Conservation (phyloP, 805 yeast genomes). For the Komagataella ulmi region DNA sequence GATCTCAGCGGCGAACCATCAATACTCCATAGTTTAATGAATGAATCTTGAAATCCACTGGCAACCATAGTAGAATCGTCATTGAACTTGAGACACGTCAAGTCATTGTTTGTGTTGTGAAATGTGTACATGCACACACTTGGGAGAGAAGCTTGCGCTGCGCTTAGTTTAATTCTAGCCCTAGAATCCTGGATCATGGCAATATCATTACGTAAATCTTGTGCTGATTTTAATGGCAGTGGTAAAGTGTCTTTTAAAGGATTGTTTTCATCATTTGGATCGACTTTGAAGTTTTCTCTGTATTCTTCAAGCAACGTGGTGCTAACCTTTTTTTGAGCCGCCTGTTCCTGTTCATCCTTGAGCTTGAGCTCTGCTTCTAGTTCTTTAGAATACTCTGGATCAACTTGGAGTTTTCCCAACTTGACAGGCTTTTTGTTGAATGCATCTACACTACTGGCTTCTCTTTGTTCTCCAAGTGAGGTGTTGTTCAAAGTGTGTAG, state of each 20-base stretch:
- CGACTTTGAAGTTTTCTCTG: constrained; percentile 40
- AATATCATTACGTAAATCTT: constrained; percentile 71
- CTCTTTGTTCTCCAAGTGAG: constrained; percentile 8
- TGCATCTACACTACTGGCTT: constrained; percentile 24
- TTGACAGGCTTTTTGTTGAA: constrained; percentile 64
- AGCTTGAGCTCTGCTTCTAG: constrained; percentile 72
- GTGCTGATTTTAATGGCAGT: constrained; percentile 68
- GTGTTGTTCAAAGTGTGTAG: constrained; percentile 16
- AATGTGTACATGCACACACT: constrained; percentile 97
- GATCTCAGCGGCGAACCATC: constrained; percentile 79
- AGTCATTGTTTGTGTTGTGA: constrained; percentile 83
- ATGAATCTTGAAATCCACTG: constrained; percentile 90
- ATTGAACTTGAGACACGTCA: constrained; percentile 80
- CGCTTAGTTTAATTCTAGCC: constrained; percentile 53
- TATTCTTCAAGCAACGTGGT: constrained; percentile 53
- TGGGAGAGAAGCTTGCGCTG: constrained; percentile 72
- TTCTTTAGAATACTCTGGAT: constrained; percentile 74
- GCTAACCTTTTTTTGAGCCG: constrained; percentile 6
- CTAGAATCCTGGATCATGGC: constrained; percentile 73
- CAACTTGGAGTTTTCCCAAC: constrained; percentile 77
- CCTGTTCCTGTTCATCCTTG: constrained; percentile 43
- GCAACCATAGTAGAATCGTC: constrained; percentile 81
- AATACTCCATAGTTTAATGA: constrained; percentile 82
- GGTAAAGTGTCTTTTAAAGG: constrained; percentile 73
- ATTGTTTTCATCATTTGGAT: constrained; percentile 40